Base-by-base conservation (phyloP, 108 stramenopile species). In the Skeletonema tropicum region DNA sequence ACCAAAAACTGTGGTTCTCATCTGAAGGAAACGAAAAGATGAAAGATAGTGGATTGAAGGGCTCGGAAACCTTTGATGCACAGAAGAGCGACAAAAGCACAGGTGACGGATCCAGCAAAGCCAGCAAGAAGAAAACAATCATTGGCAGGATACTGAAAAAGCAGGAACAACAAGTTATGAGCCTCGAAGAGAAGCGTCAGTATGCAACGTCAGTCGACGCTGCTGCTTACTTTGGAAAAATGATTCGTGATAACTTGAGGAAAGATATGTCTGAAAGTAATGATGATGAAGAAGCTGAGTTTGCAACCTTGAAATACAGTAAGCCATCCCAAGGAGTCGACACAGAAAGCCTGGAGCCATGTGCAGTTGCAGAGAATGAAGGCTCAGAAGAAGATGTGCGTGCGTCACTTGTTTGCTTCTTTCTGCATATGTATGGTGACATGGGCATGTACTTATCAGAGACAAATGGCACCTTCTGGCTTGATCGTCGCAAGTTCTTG, bases 341-440 rank as follows among this genome's bases (percentile, higher is more conserved):
- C 74, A 81, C 83, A 19, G 89, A 86, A 2, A 90, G 86, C 66
- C 57, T 85, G 8, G 90, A 91, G 76, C 86, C 86, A 1, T 84
- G 71, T 49, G n/a, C 65, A 26, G 74, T 71, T 9, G 73, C 78
- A 17, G 89, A 90, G 31, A 92, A 93, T 70, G 87, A 92, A 82
- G 71, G 74, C 2, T 84, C 77, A 1, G 94, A 96, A 68, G 92
- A 96, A 49, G 87, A 89, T 57, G 84, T 85, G 2, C 77, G 91
- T 8, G 84, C 90, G 52, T 89, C 94, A 0, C 89, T 96, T 57
- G 71, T 88, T 3, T 82, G 86, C 14, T 96, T 96, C 72, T 96
- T 93, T 67, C 32, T 96, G 19, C 81, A 79, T 62, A 61, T 89
- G 68, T 87, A 86, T 71, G 94, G 94, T 17, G 89, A 96, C 63